Base-by-base conservation (phyloP, 2,329 filamentous ascomycete species). In the Pestalotiopsis sp. region DNA sequence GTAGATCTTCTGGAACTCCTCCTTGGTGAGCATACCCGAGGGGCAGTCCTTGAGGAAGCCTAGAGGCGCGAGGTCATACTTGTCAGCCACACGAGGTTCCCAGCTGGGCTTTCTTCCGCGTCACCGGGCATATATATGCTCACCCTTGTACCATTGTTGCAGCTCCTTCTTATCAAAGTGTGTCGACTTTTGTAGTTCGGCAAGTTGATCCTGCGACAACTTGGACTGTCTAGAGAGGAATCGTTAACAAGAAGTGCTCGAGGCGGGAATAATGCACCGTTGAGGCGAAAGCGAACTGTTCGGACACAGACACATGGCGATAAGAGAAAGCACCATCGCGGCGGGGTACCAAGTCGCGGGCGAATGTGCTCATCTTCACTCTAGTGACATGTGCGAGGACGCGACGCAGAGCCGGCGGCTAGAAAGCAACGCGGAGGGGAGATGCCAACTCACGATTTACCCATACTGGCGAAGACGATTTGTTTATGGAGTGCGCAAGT, bases 141-240 rank as follows among this genome's bases (percentile, higher is more conserved):
- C 82, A 97, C 96, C 96, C 88, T 98, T 98, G 84, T 99, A 98
- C 96, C 96, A 99, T 90, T 98, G 95, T 81, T 99, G 96, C 79
- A 99, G 83, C 83, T 99, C 96, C 87, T 98, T 98, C 91, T 98
- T 98, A 83, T 99, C 96, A 79, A 99, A 99, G 83, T 98, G 94
- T 72, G 96, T 99, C 70, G 94, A 94, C 86, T 94, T 96, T 81
- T 98, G 95, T 74, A 99, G 90, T 83, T 99, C 96, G 74, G 89
- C 90, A 79, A 99, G 92, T 88, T 99, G 94, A 82, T 97, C 92
- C 81, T 96, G 93, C 69, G 95, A 97, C 80, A 99, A 92, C 87
- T 98, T 99, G 76, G 95, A 98, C 87, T 98, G 96, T 84, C 96
- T 99, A 79, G 20, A 49, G 38, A 23, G 58, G 45, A 38, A 65